Percentiles rank a stretch among this genome's conserved stretches.
Evolutionary conservation across 2,329 filamentous ascomycete genomes (phyloP).

Genomic region (Fusarium mundagurra): DNA sequence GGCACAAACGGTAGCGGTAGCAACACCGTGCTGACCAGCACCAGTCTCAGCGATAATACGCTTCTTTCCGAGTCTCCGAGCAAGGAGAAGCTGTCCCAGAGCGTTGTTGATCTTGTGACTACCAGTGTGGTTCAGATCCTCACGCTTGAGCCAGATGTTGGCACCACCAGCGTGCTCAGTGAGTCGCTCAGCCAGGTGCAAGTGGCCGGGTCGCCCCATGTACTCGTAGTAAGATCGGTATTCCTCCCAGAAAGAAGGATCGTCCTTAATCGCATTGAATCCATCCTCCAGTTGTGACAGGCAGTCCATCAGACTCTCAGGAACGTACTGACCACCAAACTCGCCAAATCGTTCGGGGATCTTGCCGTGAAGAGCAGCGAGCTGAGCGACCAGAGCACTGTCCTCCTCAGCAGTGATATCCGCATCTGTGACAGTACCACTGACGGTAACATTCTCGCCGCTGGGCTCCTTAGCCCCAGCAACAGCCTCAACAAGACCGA

Average conservation of each 20-base stretch:
- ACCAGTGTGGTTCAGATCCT: constrained; percentile 97
- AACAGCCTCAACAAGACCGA: constrained; percentile 75
- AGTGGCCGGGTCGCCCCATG: constrained; percentile 92
- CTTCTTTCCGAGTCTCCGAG: constrained; percentile 87
- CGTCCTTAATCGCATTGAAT: constrained; percentile 87
- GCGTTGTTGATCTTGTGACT: constrained; percentile 99
- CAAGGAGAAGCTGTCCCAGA: constrained; percentile 89
- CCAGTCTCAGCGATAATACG: constrained; percentile 98
- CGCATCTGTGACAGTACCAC: constrained; percentile 72
- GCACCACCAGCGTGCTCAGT: constrained; percentile 91
- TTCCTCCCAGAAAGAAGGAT: constrained; percentile 96
- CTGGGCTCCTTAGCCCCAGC: constrained; percentile 58
- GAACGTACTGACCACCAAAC: constrained; percentile 97
- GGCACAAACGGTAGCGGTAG: constrained; percentile 95
- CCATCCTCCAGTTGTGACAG: constrained; percentile 88
- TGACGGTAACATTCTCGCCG: constrained; percentile 60
- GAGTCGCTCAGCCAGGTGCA: constrained; percentile 88
- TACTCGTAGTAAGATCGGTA: constrained; percentile 96
- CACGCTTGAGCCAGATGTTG: constrained; percentile 97
- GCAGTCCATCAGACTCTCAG: constrained; percentile 98
- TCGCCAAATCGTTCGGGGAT: constrained; percentile 91
- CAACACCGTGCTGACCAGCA: constrained; percentile 96
- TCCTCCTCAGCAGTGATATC: constrained; percentile 66
- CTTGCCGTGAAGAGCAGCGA: constrained; percentile 82
- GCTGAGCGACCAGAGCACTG: constrained; percentile 78